These are phyloP conservation scores for Prototheca cutis DNA, from an alignment of 163 green algal species.

Conservation along the genomic window DNA sequence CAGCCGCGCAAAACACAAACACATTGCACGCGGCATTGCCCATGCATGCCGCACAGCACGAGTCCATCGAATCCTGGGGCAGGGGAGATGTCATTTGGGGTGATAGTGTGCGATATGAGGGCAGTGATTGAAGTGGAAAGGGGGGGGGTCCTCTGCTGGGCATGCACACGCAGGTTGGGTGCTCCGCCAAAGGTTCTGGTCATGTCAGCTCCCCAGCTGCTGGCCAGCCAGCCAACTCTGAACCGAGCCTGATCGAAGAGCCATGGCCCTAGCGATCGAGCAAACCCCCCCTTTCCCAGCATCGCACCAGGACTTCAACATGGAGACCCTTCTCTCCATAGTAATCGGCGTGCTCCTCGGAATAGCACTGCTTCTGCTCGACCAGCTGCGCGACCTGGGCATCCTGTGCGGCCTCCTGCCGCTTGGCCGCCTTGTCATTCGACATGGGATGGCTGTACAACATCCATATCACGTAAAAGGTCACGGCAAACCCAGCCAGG, in stretches of 20 bases:
- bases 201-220: no score
- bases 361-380: constrained; percentile 12
- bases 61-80: constrained; percentile 16
- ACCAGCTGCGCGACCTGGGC: neutral
- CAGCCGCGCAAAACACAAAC: constrained; percentile 45
- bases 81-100: no score
- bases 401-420: neutral
- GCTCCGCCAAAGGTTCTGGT: no score
- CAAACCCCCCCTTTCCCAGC: no score
- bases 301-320: neutral
- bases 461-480: neutral
- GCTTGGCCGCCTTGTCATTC: no score
- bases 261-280: no score
- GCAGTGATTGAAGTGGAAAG: no score
- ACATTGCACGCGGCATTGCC: constrained; percentile 37
- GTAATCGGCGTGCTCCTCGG: constrained; percentile 37
- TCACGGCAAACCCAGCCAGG: neutral
- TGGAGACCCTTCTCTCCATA: constrained; percentile 29
- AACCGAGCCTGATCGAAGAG: no score
- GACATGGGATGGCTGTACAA: neutral
- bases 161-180: no score
- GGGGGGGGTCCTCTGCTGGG: no score
- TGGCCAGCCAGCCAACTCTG: no score
- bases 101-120: no score
- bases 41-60: constrained; percentile 35